Conservation (phyloP, 2,329 filamentous ascomycete species). For the Eutypella sp. region DNA sequence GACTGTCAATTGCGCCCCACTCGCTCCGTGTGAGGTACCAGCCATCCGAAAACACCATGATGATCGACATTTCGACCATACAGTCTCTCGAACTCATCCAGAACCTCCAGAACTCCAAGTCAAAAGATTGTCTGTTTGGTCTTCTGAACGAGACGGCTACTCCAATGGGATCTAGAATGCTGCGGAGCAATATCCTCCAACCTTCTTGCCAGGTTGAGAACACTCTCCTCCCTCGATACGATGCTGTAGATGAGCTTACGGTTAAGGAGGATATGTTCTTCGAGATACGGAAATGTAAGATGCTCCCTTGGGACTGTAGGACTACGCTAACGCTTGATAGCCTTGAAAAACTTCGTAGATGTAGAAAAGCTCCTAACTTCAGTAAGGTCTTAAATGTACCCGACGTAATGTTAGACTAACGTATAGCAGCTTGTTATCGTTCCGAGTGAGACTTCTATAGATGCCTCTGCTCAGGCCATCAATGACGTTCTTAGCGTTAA, state of each 20-base stretch:
- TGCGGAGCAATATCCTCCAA: slow-evolving; percentile 83
- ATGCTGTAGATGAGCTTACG: slow-evolving; percentile 78
- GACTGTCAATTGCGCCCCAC: slow-evolving; percentile 66
- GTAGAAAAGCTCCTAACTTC: slow-evolving; percentile 74
- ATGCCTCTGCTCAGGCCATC: slow-evolving; percentile 72
- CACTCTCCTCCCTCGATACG: slow-evolving; percentile 68
- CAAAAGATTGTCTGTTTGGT: slow-evolving; percentile 77
- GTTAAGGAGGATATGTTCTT: slow-evolving; percentile 82
- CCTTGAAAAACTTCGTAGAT: slow-evolving; percentile 70
- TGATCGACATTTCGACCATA: slow-evolving; percentile 88
- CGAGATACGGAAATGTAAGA: slow-evolving; percentile 62
- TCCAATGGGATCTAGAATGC: slow-evolving; percentile 79
- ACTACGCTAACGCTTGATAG: slow-evolving; percentile 34
- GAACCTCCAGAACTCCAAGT: slow-evolving; percentile 73
- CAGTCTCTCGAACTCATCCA: slow-evolving; percentile 85
- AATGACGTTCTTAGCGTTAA: slow-evolving; percentile 87
- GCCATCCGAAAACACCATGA: slow-evolving; percentile 87
- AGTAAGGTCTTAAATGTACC: slow-evolving; percentile 36
- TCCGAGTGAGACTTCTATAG: slow-evolving; percentile 59
- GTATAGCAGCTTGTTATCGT: slow-evolving; percentile 65
- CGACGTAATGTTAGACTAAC: slow-evolving; percentile 12
- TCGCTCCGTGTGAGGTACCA: slow-evolving; percentile 83
- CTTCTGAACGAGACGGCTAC: slow-evolving; percentile 81
- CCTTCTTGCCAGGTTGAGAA: slow-evolving; percentile 66
- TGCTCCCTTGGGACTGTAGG: neutral